Evolutionary conservation across 495 filamentous ascomycete species (phyloP).

Genomic region (Hyphodiscus hymeniophilus): DNA sequence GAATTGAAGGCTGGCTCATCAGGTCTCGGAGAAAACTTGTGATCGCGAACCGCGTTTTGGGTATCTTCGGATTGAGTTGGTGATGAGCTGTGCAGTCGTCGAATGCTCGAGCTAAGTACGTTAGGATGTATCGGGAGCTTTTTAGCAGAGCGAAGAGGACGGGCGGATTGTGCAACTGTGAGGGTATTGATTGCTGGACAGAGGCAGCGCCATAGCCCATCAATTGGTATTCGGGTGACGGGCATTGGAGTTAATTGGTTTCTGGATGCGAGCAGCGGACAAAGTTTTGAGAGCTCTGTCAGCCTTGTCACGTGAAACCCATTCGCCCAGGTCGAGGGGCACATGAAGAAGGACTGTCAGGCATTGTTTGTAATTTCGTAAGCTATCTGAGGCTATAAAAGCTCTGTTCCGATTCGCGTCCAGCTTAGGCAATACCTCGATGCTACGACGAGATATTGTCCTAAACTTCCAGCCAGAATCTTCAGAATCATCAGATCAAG

Average conservation of each 20-base stretch:
- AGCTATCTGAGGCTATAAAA: no score
- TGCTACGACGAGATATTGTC: no score
- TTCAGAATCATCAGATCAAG: no score
- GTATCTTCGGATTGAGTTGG: background rate
- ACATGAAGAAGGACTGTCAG: background rate
- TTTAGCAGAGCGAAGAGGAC: background rate
- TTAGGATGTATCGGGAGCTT: background rate
- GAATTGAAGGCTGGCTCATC: no score
- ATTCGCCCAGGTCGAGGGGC: background rate
- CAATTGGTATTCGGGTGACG: constrained; percentile 34
- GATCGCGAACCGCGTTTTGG: no score
- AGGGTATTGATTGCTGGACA: constrained; percentile 48
- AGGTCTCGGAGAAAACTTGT: no score
- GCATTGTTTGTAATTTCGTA: no score
- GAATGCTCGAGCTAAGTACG: background rate
- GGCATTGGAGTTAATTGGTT: constrained; percentile 16
- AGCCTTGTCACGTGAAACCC: constrained; percentile 10
- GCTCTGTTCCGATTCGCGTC: no score
- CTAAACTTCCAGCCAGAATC: background rate
- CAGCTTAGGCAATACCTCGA: no score
- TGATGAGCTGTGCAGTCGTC: constrained; percentile 10
- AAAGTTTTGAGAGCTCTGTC: background rate
- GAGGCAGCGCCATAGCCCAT: constrained; percentile 61
- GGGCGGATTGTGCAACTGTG: constrained; percentile 18
- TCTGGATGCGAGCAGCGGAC: constrained; percentile 3